Percentiles rank a stretch among this genome's conserved stretches.
Conservation (phyloP, 805 yeast genomes). For the Candida boleticola region DNA sequence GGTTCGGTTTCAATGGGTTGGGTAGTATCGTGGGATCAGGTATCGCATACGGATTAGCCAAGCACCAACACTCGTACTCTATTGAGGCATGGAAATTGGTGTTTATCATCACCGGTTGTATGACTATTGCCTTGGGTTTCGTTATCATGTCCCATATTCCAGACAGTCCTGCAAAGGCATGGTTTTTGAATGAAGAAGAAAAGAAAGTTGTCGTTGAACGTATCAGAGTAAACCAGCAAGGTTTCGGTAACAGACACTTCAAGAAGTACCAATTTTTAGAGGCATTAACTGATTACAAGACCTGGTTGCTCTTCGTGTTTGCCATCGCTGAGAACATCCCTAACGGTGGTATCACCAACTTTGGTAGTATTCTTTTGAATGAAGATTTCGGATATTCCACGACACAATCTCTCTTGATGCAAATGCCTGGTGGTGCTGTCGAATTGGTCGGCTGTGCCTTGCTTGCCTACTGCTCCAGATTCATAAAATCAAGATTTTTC, state of each 20-base stretch:
- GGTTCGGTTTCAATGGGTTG: constrained; percentile 38
- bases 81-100: constrained; percentile 39
- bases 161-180: constrained; percentile 30
- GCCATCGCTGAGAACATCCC: constrained; percentile 33
- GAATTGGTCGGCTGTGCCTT: constrained; percentile 25
- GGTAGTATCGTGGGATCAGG: constrained; percentile 27
- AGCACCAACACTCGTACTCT: constrained; percentile 10
- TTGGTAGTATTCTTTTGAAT: constrained; percentile 25
- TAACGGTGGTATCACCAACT: constrained; percentile 36
- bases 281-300: constrained; percentile 47
- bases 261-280: constrained; percentile 54
- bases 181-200: constrained; percentile 43
- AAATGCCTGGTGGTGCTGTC: constrained; percentile 37
- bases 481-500: constrained; percentile 21
- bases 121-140: constrained; percentile 33
- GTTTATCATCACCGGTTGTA: constrained; percentile 41
- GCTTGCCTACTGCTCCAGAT: constrained; percentile 14
- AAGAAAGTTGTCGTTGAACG: constrained; percentile 43
- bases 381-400: constrained; percentile 18
- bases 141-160: constrained; percentile 30
- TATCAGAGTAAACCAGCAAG: constrained; percentile 54
- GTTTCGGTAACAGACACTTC: constrained; percentile 55
- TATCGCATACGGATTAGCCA: constrained; percentile 18
- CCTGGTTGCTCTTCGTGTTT: constrained; percentile 46
- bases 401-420: constrained; percentile 25